Percentiles rank a stretch among this genome's conserved stretches.
Conservation (phyloP, 139 green algal genomes). For the Micromonas pusilla region DNA sequence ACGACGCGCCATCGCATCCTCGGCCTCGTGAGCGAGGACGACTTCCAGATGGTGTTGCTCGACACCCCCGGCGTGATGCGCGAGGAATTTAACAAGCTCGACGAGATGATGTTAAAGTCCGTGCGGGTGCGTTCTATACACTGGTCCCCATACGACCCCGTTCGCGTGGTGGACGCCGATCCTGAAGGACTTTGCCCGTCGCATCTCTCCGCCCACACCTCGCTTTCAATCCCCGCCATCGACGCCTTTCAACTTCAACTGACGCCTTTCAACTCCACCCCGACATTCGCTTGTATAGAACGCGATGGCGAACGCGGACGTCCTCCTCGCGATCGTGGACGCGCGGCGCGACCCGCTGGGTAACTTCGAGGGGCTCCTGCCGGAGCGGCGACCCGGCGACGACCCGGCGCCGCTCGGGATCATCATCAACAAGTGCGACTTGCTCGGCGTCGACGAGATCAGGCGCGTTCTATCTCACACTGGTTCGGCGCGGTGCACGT, state of each 20-base stretch:
- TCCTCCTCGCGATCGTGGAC: constrained; percentile 53
- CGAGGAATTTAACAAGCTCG: constrained; percentile 66
- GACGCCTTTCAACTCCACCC: too few species aligned
- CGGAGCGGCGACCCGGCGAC: background rate
- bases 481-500: too few species aligned
- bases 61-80: constrained; percentile 88
- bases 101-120: constrained; percentile 85
- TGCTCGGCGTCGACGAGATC: constrained; percentile 1
- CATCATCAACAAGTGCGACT: constrained; percentile 21
- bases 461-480: too few species aligned
- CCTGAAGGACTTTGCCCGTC: too few species aligned
- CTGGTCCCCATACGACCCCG: too few species aligned
- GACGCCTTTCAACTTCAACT: too few species aligned
- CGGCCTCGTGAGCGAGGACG: constrained; percentile 54
- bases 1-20: constrained; percentile 91
- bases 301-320: constrained; percentile 68
- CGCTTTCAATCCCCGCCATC: too few species aligned
- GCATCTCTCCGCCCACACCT: too few species aligned
- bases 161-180: too few species aligned
- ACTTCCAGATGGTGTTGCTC: constrained; percentile 78
- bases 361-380: background rate
- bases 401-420: background rate
- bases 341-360: constrained; percentile 3
- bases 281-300: constrained; percentile 33
- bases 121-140: constrained; percentile 39